These are phyloP conservation scores for Hymenoscyphus repandus DNA, from an alignment of 2,329 filamentous ascomycete genomes.

Conservation along the genomic window DNA sequence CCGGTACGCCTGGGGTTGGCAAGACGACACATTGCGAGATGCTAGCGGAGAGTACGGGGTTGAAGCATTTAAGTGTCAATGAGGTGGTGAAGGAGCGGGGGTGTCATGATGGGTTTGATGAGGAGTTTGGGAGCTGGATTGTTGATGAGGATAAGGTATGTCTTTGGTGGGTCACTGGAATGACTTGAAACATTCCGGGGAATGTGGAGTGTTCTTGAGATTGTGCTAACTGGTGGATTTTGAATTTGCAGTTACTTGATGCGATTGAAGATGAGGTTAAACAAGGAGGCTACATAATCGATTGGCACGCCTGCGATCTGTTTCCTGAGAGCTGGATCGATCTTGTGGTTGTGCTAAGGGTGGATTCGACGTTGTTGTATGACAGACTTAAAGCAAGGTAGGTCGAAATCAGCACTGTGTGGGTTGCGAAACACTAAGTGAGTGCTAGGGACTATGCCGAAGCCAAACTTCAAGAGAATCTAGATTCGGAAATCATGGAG, in stretches of 20 bases:
- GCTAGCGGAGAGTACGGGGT: constrained; percentile 67
- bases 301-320: constrained; percentile 97
- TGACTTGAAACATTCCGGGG: not conserved
- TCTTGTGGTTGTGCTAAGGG: constrained; percentile 84
- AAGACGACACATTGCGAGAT: constrained; percentile 90
- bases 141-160: constrained; percentile 91
- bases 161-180: not conserved
- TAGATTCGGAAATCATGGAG: constrained; percentile 97
- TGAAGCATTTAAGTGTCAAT: constrained; percentile 84
- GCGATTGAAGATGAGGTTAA: constrained; percentile 77
- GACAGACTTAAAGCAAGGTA: constrained; percentile 75
- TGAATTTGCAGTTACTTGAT: constrained; percentile 64
- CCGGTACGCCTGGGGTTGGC: constrained; percentile 90
- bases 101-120: constrained; percentile 84
- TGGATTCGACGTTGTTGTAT: constrained; percentile 74
- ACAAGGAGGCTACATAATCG: constrained; percentile 79
- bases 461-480: constrained; percentile 87
- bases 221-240: not conserved
- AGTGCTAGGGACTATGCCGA: constrained; percentile 67
- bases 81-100: constrained; percentile 82
- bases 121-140: constrained; percentile 81
- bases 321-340: constrained; percentile 95
- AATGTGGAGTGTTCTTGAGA: not conserved
- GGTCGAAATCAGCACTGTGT: not conserved
- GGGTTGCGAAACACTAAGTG: not conserved